Evolutionary conservation across 129 eudicot genomes (phyloP).

Genomic region (Apium graveolens): DNA sequence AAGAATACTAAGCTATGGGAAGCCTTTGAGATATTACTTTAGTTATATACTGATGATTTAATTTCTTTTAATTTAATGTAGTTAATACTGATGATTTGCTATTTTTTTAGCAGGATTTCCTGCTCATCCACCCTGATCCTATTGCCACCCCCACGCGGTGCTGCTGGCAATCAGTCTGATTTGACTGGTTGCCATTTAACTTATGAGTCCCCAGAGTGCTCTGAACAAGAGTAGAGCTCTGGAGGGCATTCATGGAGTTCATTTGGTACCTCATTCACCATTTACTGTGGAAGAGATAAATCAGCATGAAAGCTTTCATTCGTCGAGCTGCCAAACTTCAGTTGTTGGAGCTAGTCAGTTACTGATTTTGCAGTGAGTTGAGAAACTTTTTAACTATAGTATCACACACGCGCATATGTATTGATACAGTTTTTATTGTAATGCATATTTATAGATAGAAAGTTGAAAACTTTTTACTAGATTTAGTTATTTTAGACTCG

Average conservation of each 20-base stretch:
- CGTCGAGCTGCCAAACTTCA: slow-evolving; percentile 36
- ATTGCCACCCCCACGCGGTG: slow-evolving; percentile 10
- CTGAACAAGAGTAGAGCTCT: slow-evolving; percentile 44
- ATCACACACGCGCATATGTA: not conserved
- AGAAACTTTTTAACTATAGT: not conserved
- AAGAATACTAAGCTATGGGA: not conserved
- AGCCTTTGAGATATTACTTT: not conserved
- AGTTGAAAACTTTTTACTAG: not conserved
- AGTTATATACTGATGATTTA: too few relatives aligned
- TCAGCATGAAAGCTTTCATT: slow-evolving; percentile 40
- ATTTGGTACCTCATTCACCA: slow-evolving; percentile 75
- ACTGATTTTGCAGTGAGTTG: slow-evolving; percentile 61
- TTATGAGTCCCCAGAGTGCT: slow-evolving; percentile 60
- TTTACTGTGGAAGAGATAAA: slow-evolving; percentile 62
- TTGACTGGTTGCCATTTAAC: slow-evolving; percentile 57
- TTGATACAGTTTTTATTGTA: not conserved
- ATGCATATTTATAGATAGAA: not conserved
- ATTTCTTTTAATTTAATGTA: not conserved
- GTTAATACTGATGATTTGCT: not conserved
- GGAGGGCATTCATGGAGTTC: slow-evolving; percentile 74
- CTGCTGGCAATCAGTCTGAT: slow-evolving; percentile 75
- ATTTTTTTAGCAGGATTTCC: slow-evolving; percentile 3
- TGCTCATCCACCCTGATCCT: not conserved
- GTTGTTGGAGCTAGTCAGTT: slow-evolving; percentile 40
- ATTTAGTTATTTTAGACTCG: not conserved